phyloP scores from a whole-genome alignment of 169 alveolate genomes.

The Perkinsus olseni region DNA sequence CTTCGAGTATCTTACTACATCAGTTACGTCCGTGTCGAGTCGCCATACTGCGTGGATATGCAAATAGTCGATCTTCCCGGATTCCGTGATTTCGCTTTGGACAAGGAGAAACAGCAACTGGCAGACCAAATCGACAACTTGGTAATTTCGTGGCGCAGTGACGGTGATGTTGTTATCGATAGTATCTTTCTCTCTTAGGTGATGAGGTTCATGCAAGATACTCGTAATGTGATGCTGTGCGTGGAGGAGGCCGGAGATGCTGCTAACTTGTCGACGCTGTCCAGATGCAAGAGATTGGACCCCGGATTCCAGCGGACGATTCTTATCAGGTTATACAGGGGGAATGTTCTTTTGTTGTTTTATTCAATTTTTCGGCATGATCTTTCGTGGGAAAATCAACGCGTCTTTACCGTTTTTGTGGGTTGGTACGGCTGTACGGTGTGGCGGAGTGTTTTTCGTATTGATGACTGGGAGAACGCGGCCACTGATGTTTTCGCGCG shows the following conservation, averaged over 20 bases:
- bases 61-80: conserved; percentile 40
- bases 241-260: conserved; percentile 40
- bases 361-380: too few relatives aligned
- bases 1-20: background rate
- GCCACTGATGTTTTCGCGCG: too few relatives aligned
- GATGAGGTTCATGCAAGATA: conserved; percentile 28
- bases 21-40: conserved; percentile 12
- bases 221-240: conserved; percentile 37
- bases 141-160: background rate
- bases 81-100: conserved; percentile 36
- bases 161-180: conserved; percentile 6
- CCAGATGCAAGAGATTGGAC: conserved; percentile 28
- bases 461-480: too few relatives aligned
- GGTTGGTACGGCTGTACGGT: too few relatives aligned
- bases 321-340: background rate
- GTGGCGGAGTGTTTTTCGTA: too few relatives aligned
- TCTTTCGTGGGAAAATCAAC: background rate
- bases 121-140: conserved; percentile 5
- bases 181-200: too few relatives aligned
- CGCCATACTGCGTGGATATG: conserved; percentile 18
- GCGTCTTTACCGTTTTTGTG: background rate
- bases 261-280: conserved; percentile 26
- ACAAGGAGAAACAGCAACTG: conserved; percentile 20
- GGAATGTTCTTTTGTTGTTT: too few relatives aligned
- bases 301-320: conserved; percentile 29